phyloP scores from a whole-genome alignment of 106 monocot species.

The Xerophyta viscosa region DNA sequence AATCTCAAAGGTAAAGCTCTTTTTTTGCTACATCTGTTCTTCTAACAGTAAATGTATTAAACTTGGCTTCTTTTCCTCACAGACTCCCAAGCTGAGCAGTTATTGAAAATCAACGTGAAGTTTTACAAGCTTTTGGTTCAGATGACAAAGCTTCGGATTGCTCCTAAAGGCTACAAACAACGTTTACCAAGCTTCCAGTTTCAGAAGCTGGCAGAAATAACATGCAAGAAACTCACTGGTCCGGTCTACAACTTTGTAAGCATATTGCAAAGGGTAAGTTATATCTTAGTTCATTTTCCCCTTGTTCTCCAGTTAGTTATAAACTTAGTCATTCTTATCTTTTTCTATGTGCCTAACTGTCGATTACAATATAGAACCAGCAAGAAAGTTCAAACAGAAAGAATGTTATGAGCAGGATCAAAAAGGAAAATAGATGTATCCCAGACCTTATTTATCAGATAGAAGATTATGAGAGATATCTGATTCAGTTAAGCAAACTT shows the following conservation, averaged over 20 bases:
- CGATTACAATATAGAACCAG: conserved; percentile 43
- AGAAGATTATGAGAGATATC: conserved; percentile 90
- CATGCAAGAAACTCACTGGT: conserved; percentile 66
- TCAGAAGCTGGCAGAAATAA: conserved; percentile 77
- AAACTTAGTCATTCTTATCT: neutral
- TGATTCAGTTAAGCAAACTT: conserved; percentile 75
- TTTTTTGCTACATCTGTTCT: neutral
- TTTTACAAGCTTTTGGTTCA: conserved; percentile 82
- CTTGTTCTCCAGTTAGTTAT: neutral
- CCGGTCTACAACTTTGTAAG: conserved; percentile 73
- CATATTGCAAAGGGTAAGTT: conserved; percentile 55
- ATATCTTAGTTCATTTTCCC: neutral
- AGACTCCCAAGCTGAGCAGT: conserved; percentile 80
- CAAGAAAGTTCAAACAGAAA: conserved; percentile 28
- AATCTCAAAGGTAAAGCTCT: conserved; percentile 61
- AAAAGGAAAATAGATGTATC: conserved; percentile 80
- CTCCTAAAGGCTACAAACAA: conserved; percentile 63
- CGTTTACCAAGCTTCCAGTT: conserved; percentile 49
- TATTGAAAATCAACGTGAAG: conserved; percentile 52
- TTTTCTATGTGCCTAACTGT: neutral
- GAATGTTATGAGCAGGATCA: conserved; percentile 61
- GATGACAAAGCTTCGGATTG: conserved; percentile 63
- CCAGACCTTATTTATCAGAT: conserved; percentile 90
- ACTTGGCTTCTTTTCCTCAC: neutral
- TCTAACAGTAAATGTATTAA: neutral